Base-by-base conservation (phyloP, 108 stramenopile genomes). In the Skeletonema menzelii region DNA sequence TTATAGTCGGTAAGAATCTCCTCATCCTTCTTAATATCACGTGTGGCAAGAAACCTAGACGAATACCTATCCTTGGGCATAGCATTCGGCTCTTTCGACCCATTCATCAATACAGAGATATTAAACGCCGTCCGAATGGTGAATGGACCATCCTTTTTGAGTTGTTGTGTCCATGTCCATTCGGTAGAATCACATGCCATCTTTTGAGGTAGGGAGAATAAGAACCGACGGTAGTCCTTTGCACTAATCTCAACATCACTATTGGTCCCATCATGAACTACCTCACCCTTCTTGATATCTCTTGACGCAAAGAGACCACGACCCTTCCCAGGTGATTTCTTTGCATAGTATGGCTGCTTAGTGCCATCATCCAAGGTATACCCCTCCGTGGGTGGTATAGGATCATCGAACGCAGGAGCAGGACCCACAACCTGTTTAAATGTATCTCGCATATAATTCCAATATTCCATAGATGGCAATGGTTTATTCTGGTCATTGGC, bases 171-270 rank as follows among this genome's bases (percentile, higher is more conserved):
- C 44, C 58, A 72, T 2, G 72, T 55, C 70, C 76, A 77, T 8
- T 72, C 62, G 11, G 73, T 4, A 15, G 66, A 49, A 64, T 77
- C 76, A 40, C 76, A 77, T 14, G 76, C 76, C 71, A 27, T 65
- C 3, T 65, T 63, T 26, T 65, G 59, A 4, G 71, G 70, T 12
- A 77, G 24, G 19, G 27, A n/a, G 57, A 65, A 61, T 24, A 77
- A 13, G 32, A 42, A 77, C 1, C 63, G 42, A 12, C 76, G 62
- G 38, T 28, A 77, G 13, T 47, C 20, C 1, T 60, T 63, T 0
- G 11, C 27, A 17, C 64, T 27, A 15, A 77, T 65, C 3, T 12
- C 10, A 7, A 40, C 1, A 30, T 69, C 56, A 24, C 56, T 35
- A n/a, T 22, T 58, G 8, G 49, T 53, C 3, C 70, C 76, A n/a